Evolutionary conservation across 1,139 yeast genomes (phyloP), one percentile per base, ranked within the genome.

Genomic region (Suhomyces yuchorum): DNA sequence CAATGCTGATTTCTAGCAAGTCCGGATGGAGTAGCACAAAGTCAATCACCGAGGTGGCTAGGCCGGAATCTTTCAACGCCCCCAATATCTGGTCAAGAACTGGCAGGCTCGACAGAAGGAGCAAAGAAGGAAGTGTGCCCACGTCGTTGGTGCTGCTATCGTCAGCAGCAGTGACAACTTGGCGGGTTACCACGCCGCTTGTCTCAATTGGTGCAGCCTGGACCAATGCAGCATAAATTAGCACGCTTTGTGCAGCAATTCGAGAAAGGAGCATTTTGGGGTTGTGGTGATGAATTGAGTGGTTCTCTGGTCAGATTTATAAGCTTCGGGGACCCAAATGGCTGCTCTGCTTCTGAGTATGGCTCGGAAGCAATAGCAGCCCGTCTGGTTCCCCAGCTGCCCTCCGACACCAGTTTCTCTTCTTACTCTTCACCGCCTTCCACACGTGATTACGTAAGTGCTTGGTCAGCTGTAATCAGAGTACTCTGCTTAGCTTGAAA

Each of bases 1-100:
- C 56, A 14, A 38, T 37, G 14, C 19, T 37, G 12, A 37, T 22
- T 11, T 22, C 19, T 7, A 37, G 26, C 14, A 69, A 57, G 12
- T 56, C 57, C 14, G 67, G 70, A 47, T 56, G 55, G 35, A 64
- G 39, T 57, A 65, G 56, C 8, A 63, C 67, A 43, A 58, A 53
- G 44, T 67, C 69, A 44, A 67, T 54, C 8, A 68, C 57, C 24
- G 48, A 39, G 33, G 57, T 61, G 22, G 67, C 68, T 39, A 66
- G 49, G 3, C 65, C 64, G 1, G 66, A 23, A 17, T 37, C 57
- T 23, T 53, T 55, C 46, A 68, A 55, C 7, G 59, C 56, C 8
- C 49, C 49, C 45, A 68, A 38, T 8, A 38, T 14, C 17, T 38
- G 23, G 22, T 26, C 34, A 17, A 26, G 28, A 26, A 38, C 17